Evolutionary conservation across 495 filamentous ascomycete genomes (phyloP), one percentile per base, ranked within the genome.

Genomic region (Tuber borchii): DNA sequence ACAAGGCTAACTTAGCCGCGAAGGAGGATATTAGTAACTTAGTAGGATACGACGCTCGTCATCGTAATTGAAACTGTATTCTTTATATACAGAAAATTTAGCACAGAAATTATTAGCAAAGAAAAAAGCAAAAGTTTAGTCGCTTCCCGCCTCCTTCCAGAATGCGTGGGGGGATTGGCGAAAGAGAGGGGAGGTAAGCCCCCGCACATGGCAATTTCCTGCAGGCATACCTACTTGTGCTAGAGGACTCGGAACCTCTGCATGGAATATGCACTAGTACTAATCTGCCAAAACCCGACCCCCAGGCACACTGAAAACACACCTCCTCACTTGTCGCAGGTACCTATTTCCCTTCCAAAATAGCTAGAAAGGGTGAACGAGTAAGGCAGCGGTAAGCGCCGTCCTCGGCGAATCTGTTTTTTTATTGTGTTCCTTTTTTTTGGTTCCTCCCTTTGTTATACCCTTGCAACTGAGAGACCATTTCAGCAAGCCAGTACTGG

Each of bases 191-290:
- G 26, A 65, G 56, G 26, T 34, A 65, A 65, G 26, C 56, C 56
- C 56, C 56, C 56, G 56, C 56, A 65, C 26, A 65, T 34, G 26
- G 56, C 56, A 65, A 65, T 65, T 65, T 65, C 56, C 56, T 16
- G n/a, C 56, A 65, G 31, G n/a, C 14, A 34, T 31, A 34, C 56
- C 56, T 6, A 31, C 14, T 65, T 3, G 26, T 2, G 8, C 8
- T 7, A 0, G 9, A 43, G 10, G 42, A 31, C 56, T 65, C 34
- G 56, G 56, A 65, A 26, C 56, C 34, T 65, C 31, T 65, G 56
- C 56, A 65, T 65, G 56, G 5, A 26, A 65, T 65, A 31, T 65
- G 26, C 34, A 34, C 26, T 12, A 17, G 26, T 65, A 65, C 26
- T 12, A 34, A 65, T 65, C 56, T 34, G 26, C 56, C 14, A 65